Evolutionary conservation across 331 rosid genomes (phyloP), one percentile per base, ranked within the genome.

Genomic region (Pyrus hybrid): DNA sequence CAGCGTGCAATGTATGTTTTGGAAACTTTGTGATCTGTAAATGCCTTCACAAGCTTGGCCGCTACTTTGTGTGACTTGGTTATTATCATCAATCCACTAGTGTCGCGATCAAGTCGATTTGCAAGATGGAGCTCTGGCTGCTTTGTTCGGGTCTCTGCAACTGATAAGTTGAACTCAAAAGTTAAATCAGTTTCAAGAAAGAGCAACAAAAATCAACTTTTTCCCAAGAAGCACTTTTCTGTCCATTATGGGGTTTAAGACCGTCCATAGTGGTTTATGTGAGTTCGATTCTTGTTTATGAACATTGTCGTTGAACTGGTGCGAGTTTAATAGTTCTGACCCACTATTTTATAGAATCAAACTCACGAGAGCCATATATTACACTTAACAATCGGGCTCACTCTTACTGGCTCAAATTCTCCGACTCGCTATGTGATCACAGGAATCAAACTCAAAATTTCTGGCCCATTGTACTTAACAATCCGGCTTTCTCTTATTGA

Each of bases 61-160:
- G 99, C 99, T n/a, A 92, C 88, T 70, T 94, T 90, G 76, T 90
- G 96, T 0, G 92, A 92, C 83, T 90, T 92, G 7, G 97, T 92
- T 73, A 94, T 74, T 16, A 94, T 18, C 96, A 86, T 86, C 1
- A 90, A 81, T 49, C 99, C 96, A 51, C 88, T 94, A 8, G 96
- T 94, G 85, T 91, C 98, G 5, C 93, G 89, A 56, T 92, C 97
- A 9, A 94, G 98, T 18, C 97, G 87, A 26, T 91, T 91, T 10
- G 99, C 96, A 49, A 91, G 99, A 80, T 91, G 96, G 33, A 92
- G 91, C 85, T 94, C 91, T 25, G 63, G 58, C 63, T 74, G 26
- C n/a, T n/a, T n/a, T n/a, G 41, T 74, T 35, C 80, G 41, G 32
- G 60, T 49, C 68, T 78, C 93, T 88, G 81, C 53, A 80, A 77